Percentiles rank a stretch among this genome's conserved stretches.
Evolutionary conservation across 2,329 filamentous ascomycete species (phyloP).

Genomic region (Volutella citrinella): DNA sequence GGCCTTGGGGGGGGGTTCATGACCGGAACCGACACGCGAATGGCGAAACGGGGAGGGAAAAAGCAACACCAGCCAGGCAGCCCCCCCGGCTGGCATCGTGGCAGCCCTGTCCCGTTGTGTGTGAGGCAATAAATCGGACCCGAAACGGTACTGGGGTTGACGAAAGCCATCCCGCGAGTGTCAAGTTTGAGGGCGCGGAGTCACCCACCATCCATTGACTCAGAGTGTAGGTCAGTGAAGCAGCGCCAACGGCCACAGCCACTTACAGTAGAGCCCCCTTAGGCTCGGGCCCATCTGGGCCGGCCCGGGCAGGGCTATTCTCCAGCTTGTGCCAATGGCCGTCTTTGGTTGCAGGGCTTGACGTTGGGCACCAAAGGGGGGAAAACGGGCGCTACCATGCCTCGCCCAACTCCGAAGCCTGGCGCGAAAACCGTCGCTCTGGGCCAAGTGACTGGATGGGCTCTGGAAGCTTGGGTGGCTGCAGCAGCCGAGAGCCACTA

Average conservation of each 20-base stretch:
- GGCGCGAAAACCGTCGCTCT: conserved; percentile 15
- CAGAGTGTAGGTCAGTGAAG: conserved; percentile 5
- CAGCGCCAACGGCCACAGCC: conserved; percentile 13
- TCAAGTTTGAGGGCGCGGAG: conserved; percentile 3
- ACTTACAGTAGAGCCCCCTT: conserved; percentile 17
- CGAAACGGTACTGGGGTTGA: conserved; percentile 5
- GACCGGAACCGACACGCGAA: conserved; percentile 18
- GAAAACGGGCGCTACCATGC: conserved; percentile 22
- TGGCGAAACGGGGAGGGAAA: conserved; percentile 13
- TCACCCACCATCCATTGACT: conserved; percentile 1
- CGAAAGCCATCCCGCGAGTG: neutral
- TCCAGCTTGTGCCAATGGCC: too few relatives aligned
- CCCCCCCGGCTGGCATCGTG: neutral
- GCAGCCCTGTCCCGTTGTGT: neutral
- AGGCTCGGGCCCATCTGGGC: conserved; percentile 22
- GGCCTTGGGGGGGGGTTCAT: conserved; percentile 11
- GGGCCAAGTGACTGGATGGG: too few relatives aligned
- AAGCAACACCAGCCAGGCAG: conserved; percentile 5
- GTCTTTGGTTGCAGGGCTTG: too few relatives aligned
- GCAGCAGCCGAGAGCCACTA: conserved; percentile 24
- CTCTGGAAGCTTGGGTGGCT: too few relatives aligned
- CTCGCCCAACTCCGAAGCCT: too few relatives aligned
- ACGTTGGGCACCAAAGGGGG: conserved; percentile 28
- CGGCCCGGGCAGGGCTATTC: conserved; percentile 26
- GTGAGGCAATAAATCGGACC: too few relatives aligned